A percentile compares a stretch with the other conserved stretches of the same genome.
Evolutionary conservation across 345 rosid species (phyloP).

Genomic region (Lepidium didymum): DNA sequence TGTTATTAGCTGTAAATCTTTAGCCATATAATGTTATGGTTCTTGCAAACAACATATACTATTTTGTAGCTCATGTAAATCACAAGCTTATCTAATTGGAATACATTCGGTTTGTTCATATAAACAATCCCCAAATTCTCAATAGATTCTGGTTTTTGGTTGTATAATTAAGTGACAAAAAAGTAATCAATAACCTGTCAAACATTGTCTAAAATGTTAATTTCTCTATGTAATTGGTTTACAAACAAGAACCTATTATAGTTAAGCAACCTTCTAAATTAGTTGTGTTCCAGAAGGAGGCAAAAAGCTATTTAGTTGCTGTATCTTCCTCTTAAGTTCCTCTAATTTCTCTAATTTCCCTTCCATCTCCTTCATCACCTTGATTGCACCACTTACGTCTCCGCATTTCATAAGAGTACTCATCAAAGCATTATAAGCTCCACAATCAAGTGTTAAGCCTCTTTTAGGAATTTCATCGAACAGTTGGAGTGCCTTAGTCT

Average conservation of each 20-base stretch:
- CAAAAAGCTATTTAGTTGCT: constrained; percentile 42
- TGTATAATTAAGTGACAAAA: neutral
- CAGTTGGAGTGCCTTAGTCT: too few species aligned
- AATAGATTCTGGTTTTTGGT: neutral
- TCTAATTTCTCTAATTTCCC: constrained; percentile 39
- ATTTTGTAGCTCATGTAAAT: neutral
- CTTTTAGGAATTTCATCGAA: too few species aligned
- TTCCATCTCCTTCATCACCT: too few species aligned
- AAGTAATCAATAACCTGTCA: neutral
- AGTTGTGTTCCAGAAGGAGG: constrained; percentile 39
- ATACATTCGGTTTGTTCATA: neutral
- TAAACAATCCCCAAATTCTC: neutral
- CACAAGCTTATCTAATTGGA: neutral
- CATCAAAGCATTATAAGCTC: too few species aligned
- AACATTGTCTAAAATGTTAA: neutral
- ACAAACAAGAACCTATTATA: neutral
- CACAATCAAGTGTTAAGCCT: too few species aligned
- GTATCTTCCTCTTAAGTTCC: constrained; percentile 47
- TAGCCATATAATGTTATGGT: constrained; percentile 39
- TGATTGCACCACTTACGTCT: too few species aligned
- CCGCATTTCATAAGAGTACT: too few species aligned
- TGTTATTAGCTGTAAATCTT: constrained; percentile 34
- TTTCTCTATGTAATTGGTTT: neutral
- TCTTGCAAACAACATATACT: neutral
- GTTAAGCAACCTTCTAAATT: neutral